A percentile compares a stretch with the other conserved stretches of the same genome.
These are phyloP conservation scores for Naganishia antarctica DNA, from an alignment of 768 basidiomycete species.

Conservation along the genomic window DNA sequence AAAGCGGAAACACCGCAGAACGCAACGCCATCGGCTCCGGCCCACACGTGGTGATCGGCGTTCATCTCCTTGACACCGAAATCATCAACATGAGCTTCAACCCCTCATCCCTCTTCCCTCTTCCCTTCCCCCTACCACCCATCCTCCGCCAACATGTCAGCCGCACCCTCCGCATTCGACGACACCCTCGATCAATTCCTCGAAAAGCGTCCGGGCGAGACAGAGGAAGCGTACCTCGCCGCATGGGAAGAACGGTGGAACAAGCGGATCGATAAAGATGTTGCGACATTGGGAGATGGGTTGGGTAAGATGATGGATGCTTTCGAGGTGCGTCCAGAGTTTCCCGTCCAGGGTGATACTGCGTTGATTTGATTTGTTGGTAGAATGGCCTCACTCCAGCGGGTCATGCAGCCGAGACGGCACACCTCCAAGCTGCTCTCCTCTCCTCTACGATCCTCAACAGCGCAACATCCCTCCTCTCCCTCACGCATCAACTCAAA, in stretches of 20 bases:
- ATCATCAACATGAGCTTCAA: too few species aligned
- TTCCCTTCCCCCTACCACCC: too few species aligned
- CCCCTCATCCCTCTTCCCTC: too few species aligned
- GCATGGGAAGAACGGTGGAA: constrained; percentile 28
- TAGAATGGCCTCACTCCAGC: neutral
- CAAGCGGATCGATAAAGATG: constrained; percentile 26
- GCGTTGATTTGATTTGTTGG: neutral
- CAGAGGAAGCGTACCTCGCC: constrained; percentile 2
- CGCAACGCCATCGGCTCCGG: too few species aligned
- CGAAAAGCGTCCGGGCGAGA: constrained; percentile 6
- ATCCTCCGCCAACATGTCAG: neutral
- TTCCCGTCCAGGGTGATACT: neutral
- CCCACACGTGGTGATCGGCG: too few species aligned
- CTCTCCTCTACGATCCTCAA: constrained; percentile 17
- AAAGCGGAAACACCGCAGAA: too few species aligned
- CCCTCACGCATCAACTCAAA: constrained; percentile 28
- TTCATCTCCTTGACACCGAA: too few species aligned
- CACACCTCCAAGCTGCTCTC: constrained; percentile 12
- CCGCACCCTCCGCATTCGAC: constrained; percentile 5
- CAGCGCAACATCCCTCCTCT: constrained; percentile 22
- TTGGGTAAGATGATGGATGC: constrained; percentile 22
- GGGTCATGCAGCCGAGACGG: neutral
- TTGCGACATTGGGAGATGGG: constrained; percentile 24
- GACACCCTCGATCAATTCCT: constrained; percentile 23
- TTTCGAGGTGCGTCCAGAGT: constrained; percentile 7